Conservation (phyloP, 192 early-diverging fungal species). For the Coemansia biformis region DNA sequence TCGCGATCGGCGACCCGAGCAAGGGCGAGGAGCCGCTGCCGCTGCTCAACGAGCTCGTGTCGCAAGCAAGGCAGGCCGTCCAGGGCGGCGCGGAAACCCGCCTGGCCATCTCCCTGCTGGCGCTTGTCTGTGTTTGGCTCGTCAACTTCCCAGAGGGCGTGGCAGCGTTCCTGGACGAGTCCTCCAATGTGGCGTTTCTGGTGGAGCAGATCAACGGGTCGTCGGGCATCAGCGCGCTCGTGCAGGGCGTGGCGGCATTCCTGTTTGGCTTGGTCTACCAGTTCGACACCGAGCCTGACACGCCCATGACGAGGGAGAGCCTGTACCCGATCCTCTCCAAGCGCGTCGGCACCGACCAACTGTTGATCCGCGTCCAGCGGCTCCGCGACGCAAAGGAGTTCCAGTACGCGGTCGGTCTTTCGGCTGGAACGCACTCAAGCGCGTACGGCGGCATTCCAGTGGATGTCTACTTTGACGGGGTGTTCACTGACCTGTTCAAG, state of each 20-base stretch:
- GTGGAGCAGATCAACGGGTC: slow-evolving; percentile 87
- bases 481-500: slow-evolving; percentile 84
- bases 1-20: slow-evolving; percentile 69
- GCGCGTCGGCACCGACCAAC: slow-evolving; percentile 84
- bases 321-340: slow-evolving; percentile 80
- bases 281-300: slow-evolving; percentile 78
- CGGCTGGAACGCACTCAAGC: slow-evolving; percentile 59
- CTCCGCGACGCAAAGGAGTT: slow-evolving; percentile 79
- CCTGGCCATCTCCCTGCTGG: slow-evolving; percentile 70
- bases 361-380: slow-evolving; percentile 73
- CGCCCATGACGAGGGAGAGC: slow-evolving; percentile 61
- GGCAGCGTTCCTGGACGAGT: slow-evolving; percentile 80
- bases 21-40: slow-evolving; percentile 74
- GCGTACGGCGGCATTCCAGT: slow-evolving; percentile 59
- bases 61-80: slow-evolving; percentile 54
- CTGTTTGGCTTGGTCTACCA: slow-evolving; percentile 80
- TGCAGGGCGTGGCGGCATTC: slow-evolving; percentile 88
- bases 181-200: slow-evolving; percentile 83
- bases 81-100: slow-evolving; percentile 63
- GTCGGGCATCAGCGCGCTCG: slow-evolving; percentile 74
- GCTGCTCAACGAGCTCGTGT: slow-evolving; percentile 83
- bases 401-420: slow-evolving; percentile 61
- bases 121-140: slow-evolving; percentile 81
- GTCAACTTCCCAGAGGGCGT: slow-evolving; percentile 75
- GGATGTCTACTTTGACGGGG: slow-evolving; percentile 72